Conservation (phyloP, 768 basidiomycete genomes). For the Cystofilobasidium capitatum region DNA sequence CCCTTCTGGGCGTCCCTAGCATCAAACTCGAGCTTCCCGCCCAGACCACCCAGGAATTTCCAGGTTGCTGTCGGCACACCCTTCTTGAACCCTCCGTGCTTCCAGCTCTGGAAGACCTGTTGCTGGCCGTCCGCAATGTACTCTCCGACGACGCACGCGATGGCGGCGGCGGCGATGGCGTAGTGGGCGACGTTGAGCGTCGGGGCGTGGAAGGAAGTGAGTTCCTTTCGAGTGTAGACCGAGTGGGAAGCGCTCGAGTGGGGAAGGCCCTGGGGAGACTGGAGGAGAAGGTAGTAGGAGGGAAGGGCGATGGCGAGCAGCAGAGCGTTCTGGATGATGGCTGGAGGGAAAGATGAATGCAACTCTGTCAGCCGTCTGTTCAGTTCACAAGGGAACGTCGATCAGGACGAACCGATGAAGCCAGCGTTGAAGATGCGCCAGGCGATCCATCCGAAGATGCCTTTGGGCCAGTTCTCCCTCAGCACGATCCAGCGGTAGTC, state of each 20-base stretch:
- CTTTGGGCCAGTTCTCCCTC: neutral
- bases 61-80: slow-evolving; percentile 12
- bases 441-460: neutral
- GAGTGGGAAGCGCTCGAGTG: neutral
- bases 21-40: slow-evolving; percentile 7
- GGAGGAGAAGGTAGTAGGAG: slow-evolving; percentile 20
- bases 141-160: slow-evolving; percentile 14
- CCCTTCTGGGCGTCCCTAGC: slow-evolving; percentile 12
- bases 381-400: neutral
- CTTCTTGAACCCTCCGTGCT: slow-evolving; percentile 12
- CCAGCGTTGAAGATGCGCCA: slow-evolving; percentile 16
- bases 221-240: neutral
- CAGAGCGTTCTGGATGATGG: slow-evolving; percentile 23
- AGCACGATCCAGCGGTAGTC: slow-evolving; percentile 20
- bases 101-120: slow-evolving; percentile 24
- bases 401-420: slow-evolving; percentile 19
- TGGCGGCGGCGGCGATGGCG: neutral
- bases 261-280: slow-evolving; percentile 8
- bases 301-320: slow-evolving; percentile 20
- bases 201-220: slow-evolving; percentile 6
- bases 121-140: slow-evolving; percentile 21
- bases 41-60: slow-evolving; percentile 11
- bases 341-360: neutral
- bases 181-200: slow-evolving; percentile 9
- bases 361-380: neutral